Evolutionary conservation across 768 basidiomycete genomes (phyloP), one percentile per base, ranked within the genome.

Genomic region (Sarcomyxa edulis): DNA sequence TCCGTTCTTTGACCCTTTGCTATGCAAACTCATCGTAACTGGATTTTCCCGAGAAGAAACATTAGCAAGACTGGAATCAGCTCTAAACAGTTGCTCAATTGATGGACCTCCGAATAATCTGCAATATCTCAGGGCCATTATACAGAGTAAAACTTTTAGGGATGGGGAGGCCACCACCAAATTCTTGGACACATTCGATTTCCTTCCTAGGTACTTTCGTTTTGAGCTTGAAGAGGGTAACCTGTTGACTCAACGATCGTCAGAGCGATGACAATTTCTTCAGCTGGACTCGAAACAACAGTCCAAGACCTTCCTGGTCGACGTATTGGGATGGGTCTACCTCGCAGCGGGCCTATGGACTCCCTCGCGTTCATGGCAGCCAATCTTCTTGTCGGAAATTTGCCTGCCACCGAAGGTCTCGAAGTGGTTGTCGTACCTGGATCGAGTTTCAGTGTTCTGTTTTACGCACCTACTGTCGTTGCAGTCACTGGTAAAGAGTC

Each of bases 281-380:
- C 68, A 2, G 60, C 71, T 3, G 79, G 81, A 0, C 58, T 82
- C 6, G 77, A 80, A 25, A 68, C 69, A 7, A 72, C 72, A 0
- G 58, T 81, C 0, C 81, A 82, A 48, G 78, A 81, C 46, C 65
- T 72, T 14, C 74, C 76, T 0, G 74, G 76, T 0, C 67, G 81
- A 1, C 50, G 48, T 0, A 62, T 72, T 1, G 72, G 76, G 1
- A 56, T 72, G 22, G 83, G 82, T 2, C 68, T 84, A 3, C 84
- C 84, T 0, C 65, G 60, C 10, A 72, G 75, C 42, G 83, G 83
- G 0, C 76, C 81, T 0, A 78, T 81, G 74, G 84, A 86, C 48
- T 42, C 63, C 7, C 50, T 74, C 7, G 74, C 81, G 0, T 76
- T 78, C 53, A 54, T 66, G 18, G 60, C 65, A 1, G 82, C 73